A percentile compares a stretch with the other conserved stretches of the same genome.
These are phyloP conservation scores for Nissolia schottii DNA, from an alignment of 306 rosid genomes.

Conservation along the genomic window DNA sequence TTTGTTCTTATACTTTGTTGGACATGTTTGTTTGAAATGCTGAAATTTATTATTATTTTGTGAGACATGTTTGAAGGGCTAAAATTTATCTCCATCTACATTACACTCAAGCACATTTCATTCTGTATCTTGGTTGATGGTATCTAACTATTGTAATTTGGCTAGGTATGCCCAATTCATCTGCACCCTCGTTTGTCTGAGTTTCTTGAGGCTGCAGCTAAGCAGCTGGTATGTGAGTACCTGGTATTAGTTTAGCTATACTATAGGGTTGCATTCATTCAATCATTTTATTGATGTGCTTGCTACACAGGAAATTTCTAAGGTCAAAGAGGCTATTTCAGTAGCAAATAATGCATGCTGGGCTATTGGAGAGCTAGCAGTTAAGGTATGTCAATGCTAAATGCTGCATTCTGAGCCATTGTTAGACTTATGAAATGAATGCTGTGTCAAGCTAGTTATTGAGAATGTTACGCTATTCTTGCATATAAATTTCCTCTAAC, in stretches of 20 bases:
- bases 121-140: slow-evolving; percentile 13
- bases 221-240: slow-evolving; percentile 76
- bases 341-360: slow-evolving; percentile 99
- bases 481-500: not conserved
- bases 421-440: not conserved
- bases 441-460: not conserved
- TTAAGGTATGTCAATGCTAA: slow-evolving; percentile 62
- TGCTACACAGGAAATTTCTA: slow-evolving; percentile 64
- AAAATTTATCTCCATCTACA: too few species aligned
- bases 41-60: not conserved
- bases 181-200: slow-evolving; percentile 78
- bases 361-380: slow-evolving; percentile 96
- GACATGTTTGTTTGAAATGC: not conserved
- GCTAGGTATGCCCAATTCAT: slow-evolving; percentile 81
- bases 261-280: not conserved
- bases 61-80: not conserved
- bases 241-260: not conserved
- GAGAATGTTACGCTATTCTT: not conserved
- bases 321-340: slow-evolving; percentile 75
- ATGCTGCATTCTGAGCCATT: slow-evolving; percentile 17
- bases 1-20: not conserved
- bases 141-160: slow-evolving; percentile 29
- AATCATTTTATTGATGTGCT: slow-evolving; percentile 19
- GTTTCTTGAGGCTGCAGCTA: slow-evolving; percentile 80
- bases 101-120: not conserved